Conservation (phyloP, 805 yeast genomes). For the Kodamaea lidongshanica region DNA sequence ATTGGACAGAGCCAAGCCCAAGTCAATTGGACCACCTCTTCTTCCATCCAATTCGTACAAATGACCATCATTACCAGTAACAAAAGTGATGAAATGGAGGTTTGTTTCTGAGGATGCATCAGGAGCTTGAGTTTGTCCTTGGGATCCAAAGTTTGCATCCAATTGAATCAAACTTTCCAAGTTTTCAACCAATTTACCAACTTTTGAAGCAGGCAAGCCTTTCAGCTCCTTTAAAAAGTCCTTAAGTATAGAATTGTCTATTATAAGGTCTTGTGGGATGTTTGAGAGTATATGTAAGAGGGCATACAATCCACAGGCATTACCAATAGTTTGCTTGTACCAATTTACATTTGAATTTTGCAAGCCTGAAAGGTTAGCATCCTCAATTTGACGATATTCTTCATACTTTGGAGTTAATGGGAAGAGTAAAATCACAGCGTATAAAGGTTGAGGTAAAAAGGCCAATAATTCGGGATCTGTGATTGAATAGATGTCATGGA, state of each 20-base stretch:
- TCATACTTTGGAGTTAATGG: slow-evolving; percentile 70
- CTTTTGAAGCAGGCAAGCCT: slow-evolving; percentile 21
- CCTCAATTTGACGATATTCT: slow-evolving; percentile 37
- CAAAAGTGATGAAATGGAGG: slow-evolving; percentile 73
- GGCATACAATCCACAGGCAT: slow-evolving; percentile 93
- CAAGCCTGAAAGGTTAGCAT: slow-evolving; percentile 20
- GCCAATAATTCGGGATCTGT: slow-evolving; percentile 75
- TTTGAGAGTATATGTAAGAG: slow-evolving; percentile 56
- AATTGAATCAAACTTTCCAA: slow-evolving; percentile 38
- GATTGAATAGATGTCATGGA: slow-evolving; percentile 80
- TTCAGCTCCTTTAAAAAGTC: slow-evolving; percentile 14
- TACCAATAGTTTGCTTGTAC: slow-evolving; percentile 78
- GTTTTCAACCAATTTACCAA: slow-evolving; percentile 39
- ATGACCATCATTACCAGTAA: slow-evolving; percentile 49
- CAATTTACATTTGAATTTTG: slow-evolving; percentile 47
- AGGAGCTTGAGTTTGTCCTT: slow-evolving; percentile 69
- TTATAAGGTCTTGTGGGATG: slow-evolving; percentile 40
- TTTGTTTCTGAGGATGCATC: slow-evolving; percentile 44
- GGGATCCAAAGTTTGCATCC: slow-evolving; percentile 39
- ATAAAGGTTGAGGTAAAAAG: slow-evolving; percentile 75
- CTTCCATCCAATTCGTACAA: slow-evolving; percentile 89
- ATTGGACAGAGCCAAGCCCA: slow-evolving; percentile 40
- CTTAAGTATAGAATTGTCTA: slow-evolving; percentile 30
- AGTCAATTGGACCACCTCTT: slow-evolving; percentile 63
- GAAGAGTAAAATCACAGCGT: slow-evolving; percentile 71